phyloP scores from a whole-genome alignment of 1,139 yeast genomes.

The Hansenula lynferdii region DNA sequence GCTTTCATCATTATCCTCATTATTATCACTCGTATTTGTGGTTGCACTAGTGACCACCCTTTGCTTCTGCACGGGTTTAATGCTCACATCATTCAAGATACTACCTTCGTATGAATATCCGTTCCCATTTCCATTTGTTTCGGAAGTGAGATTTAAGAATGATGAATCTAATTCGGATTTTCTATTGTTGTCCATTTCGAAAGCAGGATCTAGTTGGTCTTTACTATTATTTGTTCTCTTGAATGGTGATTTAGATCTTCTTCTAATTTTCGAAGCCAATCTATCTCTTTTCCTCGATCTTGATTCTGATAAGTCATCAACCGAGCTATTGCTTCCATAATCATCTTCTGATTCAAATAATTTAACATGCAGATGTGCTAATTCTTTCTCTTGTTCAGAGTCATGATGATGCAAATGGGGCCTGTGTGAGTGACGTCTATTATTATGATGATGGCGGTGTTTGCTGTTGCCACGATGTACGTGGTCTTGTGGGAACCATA shows the following conservation, averaged over 20 bases:
- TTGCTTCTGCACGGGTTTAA: constrained; percentile 18
- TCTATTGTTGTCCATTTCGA: not conserved
- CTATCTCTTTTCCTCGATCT: constrained; percentile 14
- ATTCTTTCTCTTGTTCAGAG: constrained; percentile 6
- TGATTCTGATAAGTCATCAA: constrained; percentile 12
- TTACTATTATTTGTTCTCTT: constrained; percentile 4
- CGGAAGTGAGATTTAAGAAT: not conserved
- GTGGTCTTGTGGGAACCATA: constrained; percentile 55
- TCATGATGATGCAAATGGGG: constrained; percentile 7
- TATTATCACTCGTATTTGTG: too few species aligned
- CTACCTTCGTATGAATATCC: not conserved
- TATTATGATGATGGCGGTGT: constrained; percentile 7
- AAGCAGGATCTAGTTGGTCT: not conserved
- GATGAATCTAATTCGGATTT: not conserved
- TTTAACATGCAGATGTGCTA: constrained; percentile 12
- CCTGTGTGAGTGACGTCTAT: constrained; percentile 9
- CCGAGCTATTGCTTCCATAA: constrained; percentile 8
- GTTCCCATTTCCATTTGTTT: not conserved
- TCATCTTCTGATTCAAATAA: constrained; percentile 9
- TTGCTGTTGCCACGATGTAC: constrained; percentile 3
- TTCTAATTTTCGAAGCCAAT: constrained; percentile 12
- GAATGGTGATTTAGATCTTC: constrained; percentile 21
- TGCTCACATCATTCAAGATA: constrained; percentile 15
- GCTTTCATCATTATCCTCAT: not conserved
- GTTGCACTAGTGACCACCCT: not conserved